Evolutionary conservation across 2,329 filamentous ascomycete genomes (phyloP).

Genomic region (Zymoseptoria tritici): DNA sequence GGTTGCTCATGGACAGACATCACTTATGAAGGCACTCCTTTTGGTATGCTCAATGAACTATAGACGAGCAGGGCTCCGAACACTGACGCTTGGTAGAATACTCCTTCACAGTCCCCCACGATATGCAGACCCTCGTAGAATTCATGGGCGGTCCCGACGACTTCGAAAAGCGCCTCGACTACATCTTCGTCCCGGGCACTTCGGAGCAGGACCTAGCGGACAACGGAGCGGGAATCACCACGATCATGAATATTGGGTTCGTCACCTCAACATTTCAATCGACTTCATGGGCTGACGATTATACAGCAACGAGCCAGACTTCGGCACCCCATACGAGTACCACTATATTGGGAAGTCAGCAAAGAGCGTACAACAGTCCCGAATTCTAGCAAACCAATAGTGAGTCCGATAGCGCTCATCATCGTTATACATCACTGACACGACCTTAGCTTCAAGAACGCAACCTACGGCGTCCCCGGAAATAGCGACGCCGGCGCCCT

Average conservation of each 20-base stretch:
- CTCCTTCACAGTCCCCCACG: slow-evolving; percentile 38
- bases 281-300: neutral
- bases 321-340: slow-evolving; percentile 29
- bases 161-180: slow-evolving; percentile 37
- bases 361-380: slow-evolving; percentile 21
- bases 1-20: slow-evolving; percentile 36
- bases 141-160: slow-evolving; percentile 36
- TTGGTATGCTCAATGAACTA: slow-evolving; percentile 9
- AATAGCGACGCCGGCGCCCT: slow-evolving; percentile 29
- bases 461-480: slow-evolving; percentile 25
- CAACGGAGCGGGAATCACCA: slow-evolving; percentile 31
- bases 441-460: slow-evolving; percentile 18
- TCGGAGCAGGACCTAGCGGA: slow-evolving; percentile 29
- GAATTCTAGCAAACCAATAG: slow-evolving; percentile 22
- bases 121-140: slow-evolving; percentile 35
- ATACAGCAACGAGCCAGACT: slow-evolving; percentile 26
- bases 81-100: slow-evolving; percentile 28
- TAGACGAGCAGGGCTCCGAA: neutral
- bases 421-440: neutral
- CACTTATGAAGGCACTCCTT: slow-evolving; percentile 37
- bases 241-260: slow-evolving; percentile 30
- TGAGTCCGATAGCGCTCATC: neutral
- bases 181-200: slow-evolving; percentile 35
- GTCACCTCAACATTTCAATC: neutral
- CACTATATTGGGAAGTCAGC: slow-evolving; percentile 28